Conservation (phyloP, 2,329 filamentous ascomycete genomes). For the Arthroderma uncinatum region DNA sequence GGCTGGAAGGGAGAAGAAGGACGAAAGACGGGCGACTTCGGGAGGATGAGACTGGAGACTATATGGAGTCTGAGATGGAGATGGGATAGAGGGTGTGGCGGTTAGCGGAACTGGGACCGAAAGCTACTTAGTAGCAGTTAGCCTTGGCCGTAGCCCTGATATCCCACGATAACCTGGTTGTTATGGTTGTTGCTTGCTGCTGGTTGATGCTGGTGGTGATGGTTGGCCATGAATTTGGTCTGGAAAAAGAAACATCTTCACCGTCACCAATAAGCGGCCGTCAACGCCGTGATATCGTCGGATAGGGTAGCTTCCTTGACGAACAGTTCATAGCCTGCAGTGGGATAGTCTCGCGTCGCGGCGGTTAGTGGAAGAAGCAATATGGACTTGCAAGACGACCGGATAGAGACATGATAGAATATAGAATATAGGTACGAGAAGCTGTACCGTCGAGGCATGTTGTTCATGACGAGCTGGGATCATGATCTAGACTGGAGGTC, state of each 20-base stretch:
- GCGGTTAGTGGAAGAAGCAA: constrained; percentile 1
- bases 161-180: too few species aligned
- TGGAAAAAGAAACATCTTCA: not conserved
- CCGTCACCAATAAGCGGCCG: not conserved
- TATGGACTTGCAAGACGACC: not conserved
- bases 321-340: not conserved
- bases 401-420: not conserved
- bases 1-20: not conserved
- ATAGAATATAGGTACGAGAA: too few species aligned
- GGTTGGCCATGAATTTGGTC: too few species aligned
- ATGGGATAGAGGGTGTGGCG: too few species aligned
- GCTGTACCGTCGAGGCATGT: too few species aligned
- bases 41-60: not conserved
- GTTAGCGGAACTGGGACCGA: not conserved
- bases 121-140: not conserved
- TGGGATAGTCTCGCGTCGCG: not conserved
- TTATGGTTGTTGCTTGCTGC: too few species aligned
- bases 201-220: too few species aligned
- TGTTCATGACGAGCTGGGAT: too few species aligned
- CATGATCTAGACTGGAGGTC: too few species aligned
- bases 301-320: not conserved
- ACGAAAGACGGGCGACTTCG: not conserved
- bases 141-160: too few species aligned
- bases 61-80: too few species aligned
- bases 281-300: not conserved